A percentile compares a stretch with the other conserved stretches of the same genome.
phyloP scores from a whole-genome alignment of 495 filamentous ascomycete genomes.

The Penicillium waksmanii region DNA sequence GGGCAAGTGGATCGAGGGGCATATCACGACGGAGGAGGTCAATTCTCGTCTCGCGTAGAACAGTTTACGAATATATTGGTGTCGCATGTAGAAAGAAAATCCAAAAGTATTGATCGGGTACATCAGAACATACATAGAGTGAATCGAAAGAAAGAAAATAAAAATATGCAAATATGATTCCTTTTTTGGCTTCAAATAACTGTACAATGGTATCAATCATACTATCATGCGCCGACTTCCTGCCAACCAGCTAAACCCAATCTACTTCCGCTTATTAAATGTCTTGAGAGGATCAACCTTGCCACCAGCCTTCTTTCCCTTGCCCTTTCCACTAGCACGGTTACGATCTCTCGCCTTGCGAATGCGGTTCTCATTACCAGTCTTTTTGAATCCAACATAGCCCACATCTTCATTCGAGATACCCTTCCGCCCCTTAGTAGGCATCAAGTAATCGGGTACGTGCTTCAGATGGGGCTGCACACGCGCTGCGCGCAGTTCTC shows the following conservation, averaged over 20 bases:
- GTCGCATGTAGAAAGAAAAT: background rate
- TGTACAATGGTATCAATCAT: slow-evolving; percentile 40
- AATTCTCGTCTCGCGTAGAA: background rate
- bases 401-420: slow-evolving; percentile 63
- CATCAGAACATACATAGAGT: background rate
- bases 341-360: slow-evolving; percentile 70
- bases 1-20: slow-evolving; percentile 40
- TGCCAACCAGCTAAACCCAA: background rate
- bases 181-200: slow-evolving; percentile 24
- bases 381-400: slow-evolving; percentile 78
- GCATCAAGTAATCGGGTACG: slow-evolving; percentile 93
- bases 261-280: slow-evolving; percentile 63
- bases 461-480: slow-evolving; percentile 91
- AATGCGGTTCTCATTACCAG: slow-evolving; percentile 67
- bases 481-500: slow-evolving; percentile 76
- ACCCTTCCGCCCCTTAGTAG: slow-evolving; percentile 71
- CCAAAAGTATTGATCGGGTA: background rate
- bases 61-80: no score
- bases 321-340: slow-evolving; percentile 47
- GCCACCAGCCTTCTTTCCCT: slow-evolving; percentile 55
- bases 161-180: slow-evolving; percentile 3
- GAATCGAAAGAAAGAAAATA: background rate
- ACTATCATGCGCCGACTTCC: slow-evolving; percentile 14
- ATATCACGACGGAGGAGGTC: background rate
- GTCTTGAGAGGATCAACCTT: slow-evolving; percentile 86